These are phyloP conservation scores for Alternaria rosae DNA, from an alignment of 2,329 filamentous ascomycete genomes.

Conservation along the genomic window DNA sequence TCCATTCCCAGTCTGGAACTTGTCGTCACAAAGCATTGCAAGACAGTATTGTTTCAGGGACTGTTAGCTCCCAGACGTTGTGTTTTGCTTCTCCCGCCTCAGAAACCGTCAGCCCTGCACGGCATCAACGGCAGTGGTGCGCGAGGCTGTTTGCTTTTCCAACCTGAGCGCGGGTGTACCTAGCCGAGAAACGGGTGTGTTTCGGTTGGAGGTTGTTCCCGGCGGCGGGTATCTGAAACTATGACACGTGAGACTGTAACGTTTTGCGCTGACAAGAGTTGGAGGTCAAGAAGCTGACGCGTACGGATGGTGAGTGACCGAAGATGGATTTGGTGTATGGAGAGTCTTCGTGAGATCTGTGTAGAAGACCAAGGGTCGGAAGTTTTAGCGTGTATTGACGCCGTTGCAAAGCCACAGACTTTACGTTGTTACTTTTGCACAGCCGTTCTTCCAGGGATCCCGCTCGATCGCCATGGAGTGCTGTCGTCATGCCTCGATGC, in stretches of 20 bases:
- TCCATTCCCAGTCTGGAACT: neutral
- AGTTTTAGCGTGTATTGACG: neutral
- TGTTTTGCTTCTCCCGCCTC: constrained; percentile 1
- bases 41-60: neutral
- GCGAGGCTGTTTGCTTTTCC: constrained; percentile 1
- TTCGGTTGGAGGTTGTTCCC: neutral
- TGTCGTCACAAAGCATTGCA: too few relatives aligned
- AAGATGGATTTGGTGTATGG: neutral
- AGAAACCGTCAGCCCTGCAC: neutral
- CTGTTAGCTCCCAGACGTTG: neutral
- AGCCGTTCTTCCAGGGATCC: neutral
- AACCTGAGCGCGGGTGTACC: neutral
- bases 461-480: neutral
- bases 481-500: neutral
- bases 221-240: constrained; percentile 12
- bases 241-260: constrained; percentile 5
- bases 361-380: neutral
- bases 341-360: neutral
- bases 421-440: neutral
- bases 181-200: neutral
- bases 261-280: constrained; percentile 5
- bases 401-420: neutral
- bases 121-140: neutral
- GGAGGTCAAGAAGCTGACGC: constrained; percentile 6
- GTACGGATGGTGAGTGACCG: constrained; percentile 1